Conservation (phyloP, 805 yeast species). For the Henningerozyma blattae region DNA sequence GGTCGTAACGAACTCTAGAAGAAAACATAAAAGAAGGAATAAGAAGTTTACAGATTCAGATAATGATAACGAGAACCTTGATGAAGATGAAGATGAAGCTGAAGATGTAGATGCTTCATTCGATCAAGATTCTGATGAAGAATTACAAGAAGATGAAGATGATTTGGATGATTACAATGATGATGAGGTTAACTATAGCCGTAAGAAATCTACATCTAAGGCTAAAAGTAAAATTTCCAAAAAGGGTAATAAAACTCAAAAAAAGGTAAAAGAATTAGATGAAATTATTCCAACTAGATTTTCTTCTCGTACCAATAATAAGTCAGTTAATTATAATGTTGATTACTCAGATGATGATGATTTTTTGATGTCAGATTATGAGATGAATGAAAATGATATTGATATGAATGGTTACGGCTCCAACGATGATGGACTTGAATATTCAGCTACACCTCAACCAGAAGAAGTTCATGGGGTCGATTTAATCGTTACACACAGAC, state of each 20-base stretch:
- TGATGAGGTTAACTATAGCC: slow-evolving; percentile 10
- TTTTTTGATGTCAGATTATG: slow-evolving; percentile 26
- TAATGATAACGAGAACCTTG: slow-evolving; percentile 20
- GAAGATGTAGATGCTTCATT: slow-evolving; percentile 19
- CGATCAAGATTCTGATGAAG: slow-evolving; percentile 14
- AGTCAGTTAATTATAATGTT: slow-evolving; percentile 62
- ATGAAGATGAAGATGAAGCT: slow-evolving; percentile 16
- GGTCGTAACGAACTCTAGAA: slow-evolving; percentile 10
- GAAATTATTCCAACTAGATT: slow-evolving; percentile 51
- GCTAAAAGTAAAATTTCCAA: slow-evolving; percentile 3
- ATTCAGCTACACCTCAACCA: slow-evolving; percentile 24
- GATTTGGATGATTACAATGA: slow-evolving; percentile 11
- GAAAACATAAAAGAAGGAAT: slow-evolving; percentile 7
- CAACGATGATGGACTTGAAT: slow-evolving; percentile 13
- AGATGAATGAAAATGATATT: slow-evolving; percentile 19
- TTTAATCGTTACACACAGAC: slow-evolving; percentile 19
- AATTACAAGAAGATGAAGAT: slow-evolving; percentile 13
- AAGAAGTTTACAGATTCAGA: slow-evolving; percentile 12
- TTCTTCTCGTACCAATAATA: slow-evolving; percentile 50
- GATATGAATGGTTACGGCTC: slow-evolving; percentile 16
- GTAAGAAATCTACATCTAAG: slow-evolving; percentile 8
- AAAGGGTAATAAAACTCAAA: slow-evolving; percentile 9
- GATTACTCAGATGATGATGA: slow-evolving; percentile 46
- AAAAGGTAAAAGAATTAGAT: slow-evolving; percentile 5
- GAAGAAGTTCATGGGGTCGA: slow-evolving; percentile 21